Evolutionary conservation across 129 eudicot species (phyloP).

Genomic region (Flaveria bidentis): DNA sequence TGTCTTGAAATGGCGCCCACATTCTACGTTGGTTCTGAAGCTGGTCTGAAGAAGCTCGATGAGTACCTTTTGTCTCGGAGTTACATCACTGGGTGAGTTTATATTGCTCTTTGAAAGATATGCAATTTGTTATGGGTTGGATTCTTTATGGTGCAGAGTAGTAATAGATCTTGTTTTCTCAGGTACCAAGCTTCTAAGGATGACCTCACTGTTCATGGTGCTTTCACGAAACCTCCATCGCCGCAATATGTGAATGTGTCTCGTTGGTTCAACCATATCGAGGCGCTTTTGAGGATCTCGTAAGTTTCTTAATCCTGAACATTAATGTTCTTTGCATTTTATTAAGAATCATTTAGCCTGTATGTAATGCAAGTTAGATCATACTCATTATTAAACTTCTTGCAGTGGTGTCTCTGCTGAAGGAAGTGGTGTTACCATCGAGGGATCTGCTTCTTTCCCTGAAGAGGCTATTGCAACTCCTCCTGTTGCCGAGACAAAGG

Average conservation of each 20-base stretch:
- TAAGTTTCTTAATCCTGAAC: constrained; percentile 37
- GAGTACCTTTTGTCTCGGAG: constrained; percentile 84
- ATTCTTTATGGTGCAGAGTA: not conserved
- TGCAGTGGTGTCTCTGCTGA: constrained; percentile 87
- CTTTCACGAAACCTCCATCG: constrained; percentile 68
- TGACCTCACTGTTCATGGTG: constrained; percentile 73
- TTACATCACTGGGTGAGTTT: constrained; percentile 87
- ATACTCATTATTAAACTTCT: not conserved
- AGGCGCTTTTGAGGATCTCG: constrained; percentile 86
- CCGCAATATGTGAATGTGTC: constrained; percentile 66
- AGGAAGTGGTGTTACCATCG: constrained; percentile 73
- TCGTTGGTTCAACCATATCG: constrained; percentile 88
- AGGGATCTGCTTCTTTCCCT: constrained; percentile 58
- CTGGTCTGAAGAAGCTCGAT: constrained; percentile 90
- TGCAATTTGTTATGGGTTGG: not conserved
- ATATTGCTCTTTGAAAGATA: not conserved
- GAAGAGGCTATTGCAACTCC: constrained; percentile 65
- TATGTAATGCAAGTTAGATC: not conserved
- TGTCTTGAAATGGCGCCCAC: constrained; percentile 65
- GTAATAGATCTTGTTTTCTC: not conserved
- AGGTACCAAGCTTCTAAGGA: constrained; percentile 97
- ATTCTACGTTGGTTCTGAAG: constrained; percentile 56
- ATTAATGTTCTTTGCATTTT: not conserved
- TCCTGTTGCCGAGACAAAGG: constrained; percentile 73
- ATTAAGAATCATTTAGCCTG: not conserved